phyloP scores from a whole-genome alignment of 139 green algal genomes.

The Coelastrella sp. region DNA sequence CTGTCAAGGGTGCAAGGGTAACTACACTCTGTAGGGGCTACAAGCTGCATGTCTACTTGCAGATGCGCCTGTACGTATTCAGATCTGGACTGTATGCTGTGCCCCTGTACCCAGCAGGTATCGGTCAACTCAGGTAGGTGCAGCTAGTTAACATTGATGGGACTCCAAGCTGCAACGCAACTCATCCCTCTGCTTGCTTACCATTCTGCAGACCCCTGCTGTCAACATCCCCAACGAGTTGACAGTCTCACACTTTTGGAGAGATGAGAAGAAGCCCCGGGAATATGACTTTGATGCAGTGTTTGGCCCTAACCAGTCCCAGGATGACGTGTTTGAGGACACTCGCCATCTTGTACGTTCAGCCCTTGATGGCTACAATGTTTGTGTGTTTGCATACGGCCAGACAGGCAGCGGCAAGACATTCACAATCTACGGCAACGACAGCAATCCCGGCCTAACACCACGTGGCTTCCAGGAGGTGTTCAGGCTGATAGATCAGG shows the following conservation, averaged over 20 bases:
- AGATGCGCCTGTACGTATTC: too few species aligned
- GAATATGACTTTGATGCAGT: constrained; percentile 94
- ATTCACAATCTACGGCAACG: constrained; percentile 91
- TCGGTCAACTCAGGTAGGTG: too few species aligned
- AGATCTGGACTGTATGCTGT: too few species aligned
- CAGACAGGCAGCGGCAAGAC: constrained; percentile 89
- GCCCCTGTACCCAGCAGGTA: too few species aligned
- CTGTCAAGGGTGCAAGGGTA: too few species aligned
- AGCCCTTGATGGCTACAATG: constrained; percentile 93
- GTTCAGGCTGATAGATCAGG: constrained; percentile 64
- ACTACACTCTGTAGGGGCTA: too few species aligned
- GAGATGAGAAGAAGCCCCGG: constrained; percentile 89
- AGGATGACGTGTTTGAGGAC: constrained; percentile 95
- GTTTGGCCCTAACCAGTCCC: constrained; percentile 37
- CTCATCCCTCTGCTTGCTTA: not conserved
- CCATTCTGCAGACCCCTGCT: not conserved
- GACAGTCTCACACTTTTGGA: constrained; percentile 91
- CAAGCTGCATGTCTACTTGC: too few species aligned
- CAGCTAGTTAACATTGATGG: too few species aligned
- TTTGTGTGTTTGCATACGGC: constrained; percentile 92
- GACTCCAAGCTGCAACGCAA: too few species aligned
- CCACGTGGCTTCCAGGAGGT: constrained; percentile 91
- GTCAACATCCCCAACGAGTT: constrained; percentile 88
- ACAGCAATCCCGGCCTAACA: constrained; percentile 82
- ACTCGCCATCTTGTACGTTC: constrained; percentile 96